These are phyloP conservation scores for Plectranthus barbatus DNA, from an alignment of 257 asterid genomes.

Conservation along the genomic window DNA sequence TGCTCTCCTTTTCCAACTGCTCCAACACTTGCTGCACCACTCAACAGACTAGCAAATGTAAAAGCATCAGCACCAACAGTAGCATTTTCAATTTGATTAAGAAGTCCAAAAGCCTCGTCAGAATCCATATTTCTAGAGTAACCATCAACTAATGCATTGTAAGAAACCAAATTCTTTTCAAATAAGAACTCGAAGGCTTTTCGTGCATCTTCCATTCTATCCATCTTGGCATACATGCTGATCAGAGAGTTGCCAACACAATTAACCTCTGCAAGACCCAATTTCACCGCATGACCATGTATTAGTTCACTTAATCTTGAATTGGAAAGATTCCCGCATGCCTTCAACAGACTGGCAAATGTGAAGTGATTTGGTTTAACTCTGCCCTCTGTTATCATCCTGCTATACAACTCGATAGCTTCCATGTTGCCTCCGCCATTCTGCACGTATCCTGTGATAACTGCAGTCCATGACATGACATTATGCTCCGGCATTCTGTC, in stretches of 20 bases:
- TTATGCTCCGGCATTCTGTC: constrained; percentile 69
- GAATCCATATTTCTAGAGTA: constrained; percentile 40
- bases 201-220: constrained; percentile 68
- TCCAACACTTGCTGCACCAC: constrained; percentile 93
- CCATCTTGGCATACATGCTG: constrained; percentile 65
- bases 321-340: constrained; percentile 56
- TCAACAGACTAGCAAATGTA: constrained; percentile 81
- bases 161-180: constrained; percentile 73
- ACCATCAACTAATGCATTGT: constrained; percentile 56
- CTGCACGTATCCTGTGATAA: constrained; percentile 68
- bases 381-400: constrained; percentile 56
- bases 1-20: constrained; percentile 90
- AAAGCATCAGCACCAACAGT: constrained; percentile 56
- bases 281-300: constrained; percentile 59
- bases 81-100: constrained; percentile 37
- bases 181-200: constrained; percentile 72
- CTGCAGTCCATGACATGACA: constrained; percentile 95
- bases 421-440: constrained; percentile 40
- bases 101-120: constrained; percentile 48
- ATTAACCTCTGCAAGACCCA: constrained; percentile 54
- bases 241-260: constrained; percentile 84
- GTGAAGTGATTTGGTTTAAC: constrained; percentile 84
- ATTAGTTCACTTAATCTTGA: constrained; percentile 54
- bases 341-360: constrained; percentile 67
- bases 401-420: constrained; percentile 55